phyloP scores from a whole-genome alignment of 2,329 filamentous ascomycete genomes.

The Colletotrichum horii region DNA sequence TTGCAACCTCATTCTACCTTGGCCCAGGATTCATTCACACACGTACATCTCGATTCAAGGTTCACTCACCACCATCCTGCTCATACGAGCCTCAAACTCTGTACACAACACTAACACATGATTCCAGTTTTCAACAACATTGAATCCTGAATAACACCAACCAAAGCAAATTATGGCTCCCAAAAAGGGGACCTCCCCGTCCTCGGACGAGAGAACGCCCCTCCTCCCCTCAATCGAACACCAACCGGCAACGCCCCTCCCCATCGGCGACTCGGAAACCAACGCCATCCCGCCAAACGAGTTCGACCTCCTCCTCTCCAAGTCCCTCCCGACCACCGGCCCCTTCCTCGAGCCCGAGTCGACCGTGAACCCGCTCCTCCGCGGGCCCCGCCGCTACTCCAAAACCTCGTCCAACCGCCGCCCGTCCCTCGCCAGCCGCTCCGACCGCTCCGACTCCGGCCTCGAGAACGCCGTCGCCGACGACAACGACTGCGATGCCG shows the following conservation, averaged over 20 bases:
- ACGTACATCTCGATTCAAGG: neutral
- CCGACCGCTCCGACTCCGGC: neutral
- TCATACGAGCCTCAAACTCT: neutral
- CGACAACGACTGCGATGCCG: neutral
- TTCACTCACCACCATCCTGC: neutral
- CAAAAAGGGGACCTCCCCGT: neutral
- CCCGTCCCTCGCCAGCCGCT: slow-evolving; percentile 6
- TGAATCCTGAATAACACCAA: neutral
- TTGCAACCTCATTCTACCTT: neutral
- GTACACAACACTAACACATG: neutral
- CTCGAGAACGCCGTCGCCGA: neutral
- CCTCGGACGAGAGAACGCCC: slow-evolving; percentile 6
- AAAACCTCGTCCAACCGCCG: slow-evolving; percentile 13
- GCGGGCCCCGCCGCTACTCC: slow-evolving; percentile 34
- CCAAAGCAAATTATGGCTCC: neutral
- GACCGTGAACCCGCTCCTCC: slow-evolving; percentile 43
- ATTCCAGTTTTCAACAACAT: neutral
- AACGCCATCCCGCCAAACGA: slow-evolving; percentile 37
- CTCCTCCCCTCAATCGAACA: neutral
- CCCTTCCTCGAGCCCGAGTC: slow-evolving; percentile 48
- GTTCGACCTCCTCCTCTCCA: slow-evolving; percentile 41
- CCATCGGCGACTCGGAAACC: slow-evolving; percentile 14
- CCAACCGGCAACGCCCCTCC: slow-evolving; percentile 10
- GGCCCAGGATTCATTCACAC: neutral
- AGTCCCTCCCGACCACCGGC: slow-evolving; percentile 40